Conservation (phyloP, 23 red algal species). For the Gracilaria vermiculophylla region DNA sequence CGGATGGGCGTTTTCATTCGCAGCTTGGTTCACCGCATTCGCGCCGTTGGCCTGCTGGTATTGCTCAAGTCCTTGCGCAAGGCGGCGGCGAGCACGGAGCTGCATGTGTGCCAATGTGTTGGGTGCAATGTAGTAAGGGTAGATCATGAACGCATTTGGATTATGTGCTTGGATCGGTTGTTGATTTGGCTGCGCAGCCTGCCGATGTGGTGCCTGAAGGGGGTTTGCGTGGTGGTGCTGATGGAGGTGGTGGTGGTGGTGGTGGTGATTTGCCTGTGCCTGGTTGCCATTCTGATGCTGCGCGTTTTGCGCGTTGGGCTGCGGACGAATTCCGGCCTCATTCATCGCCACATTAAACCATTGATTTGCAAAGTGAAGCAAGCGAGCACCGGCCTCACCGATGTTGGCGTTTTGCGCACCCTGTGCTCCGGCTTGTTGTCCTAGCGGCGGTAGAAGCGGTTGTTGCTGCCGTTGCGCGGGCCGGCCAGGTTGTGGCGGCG, state of each 20-base stretch:
- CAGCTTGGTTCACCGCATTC: neutral
- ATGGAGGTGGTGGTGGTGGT: neutral
- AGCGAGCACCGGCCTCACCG: conserved; percentile 37
- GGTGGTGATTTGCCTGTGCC: neutral
- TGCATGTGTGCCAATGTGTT: conserved; percentile 67
- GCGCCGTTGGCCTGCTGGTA: neutral
- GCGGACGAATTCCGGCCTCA: conserved; percentile 3
- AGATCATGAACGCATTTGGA: neutral
- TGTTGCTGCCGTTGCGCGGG: neutral
- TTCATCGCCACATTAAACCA: conserved; percentile 51
- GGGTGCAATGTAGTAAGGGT: neutral
- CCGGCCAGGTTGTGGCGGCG: neutral
- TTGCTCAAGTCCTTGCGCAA: neutral
- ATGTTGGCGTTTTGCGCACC: conserved; percentile 22
- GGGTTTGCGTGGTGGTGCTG: neutral
- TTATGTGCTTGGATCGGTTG: neutral
- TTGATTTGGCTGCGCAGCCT: neutral
- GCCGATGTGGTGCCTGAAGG: neutral
- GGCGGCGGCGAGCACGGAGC: conserved; percentile 25
- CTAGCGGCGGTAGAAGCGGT: neutral
- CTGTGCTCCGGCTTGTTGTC: neutral
- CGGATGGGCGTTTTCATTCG: neutral
- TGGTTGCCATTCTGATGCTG: neutral
- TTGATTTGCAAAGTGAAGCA: conserved; percentile 59
- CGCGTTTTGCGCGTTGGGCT: neutral